A percentile compares a stretch with the other conserved stretches of the same genome.
These are phyloP conservation scores for Populus trichocarpa DNA, from an alignment of 441 rosid species.

Conservation along the genomic window DNA sequence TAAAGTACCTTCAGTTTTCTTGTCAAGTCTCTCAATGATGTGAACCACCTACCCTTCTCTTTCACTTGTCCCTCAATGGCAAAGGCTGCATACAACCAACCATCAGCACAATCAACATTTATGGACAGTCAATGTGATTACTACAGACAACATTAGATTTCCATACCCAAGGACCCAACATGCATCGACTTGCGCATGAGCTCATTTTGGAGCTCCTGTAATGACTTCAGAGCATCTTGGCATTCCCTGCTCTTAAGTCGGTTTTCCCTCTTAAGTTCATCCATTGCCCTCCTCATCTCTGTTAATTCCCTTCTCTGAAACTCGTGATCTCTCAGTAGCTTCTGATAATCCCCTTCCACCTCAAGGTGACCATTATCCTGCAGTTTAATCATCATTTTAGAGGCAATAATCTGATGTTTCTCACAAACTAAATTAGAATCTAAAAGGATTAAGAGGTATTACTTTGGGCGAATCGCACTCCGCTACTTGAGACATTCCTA, in stretches of 20 bases:
- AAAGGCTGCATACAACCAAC: slow-evolving; percentile 53
- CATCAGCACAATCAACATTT: slow-evolving; percentile 10
- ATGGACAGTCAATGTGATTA: neutral
- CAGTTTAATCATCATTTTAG: neutral
- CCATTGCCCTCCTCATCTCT: slow-evolving; percentile 49
- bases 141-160: neutral
- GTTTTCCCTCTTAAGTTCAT: slow-evolving; percentile 65
- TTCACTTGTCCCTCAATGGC: slow-evolving; percentile 98
- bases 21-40: slow-evolving; percentile 82
- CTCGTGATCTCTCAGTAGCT: slow-evolving; percentile 39
- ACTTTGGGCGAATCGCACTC: slow-evolving; percentile 34
- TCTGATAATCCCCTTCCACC: slow-evolving; percentile 41
- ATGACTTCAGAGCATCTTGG: slow-evolving; percentile 69
- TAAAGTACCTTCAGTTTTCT: slow-evolving; percentile 72
- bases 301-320: slow-evolving; percentile 49
- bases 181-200: slow-evolving; percentile 99
- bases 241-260: slow-evolving; percentile 64
- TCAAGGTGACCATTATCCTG: slow-evolving; percentile 40
- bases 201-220: slow-evolving; percentile 72
- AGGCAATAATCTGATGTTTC: neutral
- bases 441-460: slow-evolving; percentile 4
- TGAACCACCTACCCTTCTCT: slow-evolving; percentile 92
- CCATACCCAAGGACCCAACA: slow-evolving; percentile 91
- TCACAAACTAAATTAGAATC: neutral
- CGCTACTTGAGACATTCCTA: slow-evolving; percentile 26